Evolutionary conservation across 768 basidiomycete species (phyloP).

Genomic region (Leccinellum albellum): DNA sequence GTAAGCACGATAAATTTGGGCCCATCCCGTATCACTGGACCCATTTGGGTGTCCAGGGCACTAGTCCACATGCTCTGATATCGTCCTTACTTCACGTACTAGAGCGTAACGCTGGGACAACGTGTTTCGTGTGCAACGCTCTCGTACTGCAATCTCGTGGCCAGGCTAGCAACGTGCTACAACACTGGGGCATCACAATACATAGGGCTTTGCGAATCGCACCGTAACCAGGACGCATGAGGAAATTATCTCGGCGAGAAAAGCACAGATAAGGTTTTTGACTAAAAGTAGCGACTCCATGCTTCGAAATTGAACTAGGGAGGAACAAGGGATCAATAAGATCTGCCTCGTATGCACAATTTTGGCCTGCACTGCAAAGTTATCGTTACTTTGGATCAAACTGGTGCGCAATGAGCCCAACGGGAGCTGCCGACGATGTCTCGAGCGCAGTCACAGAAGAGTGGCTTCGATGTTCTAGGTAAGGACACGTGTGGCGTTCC

Average conservation of each 20-base stretch:
- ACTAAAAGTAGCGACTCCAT: slow-evolving; percentile 23
- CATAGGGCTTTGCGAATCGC: slow-evolving; percentile 11
- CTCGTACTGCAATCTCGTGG: slow-evolving; percentile 6
- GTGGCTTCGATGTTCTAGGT: neutral
- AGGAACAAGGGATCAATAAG: slow-evolving; percentile 16
- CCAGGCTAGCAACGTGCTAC: slow-evolving; percentile 3
- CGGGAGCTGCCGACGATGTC: neutral
- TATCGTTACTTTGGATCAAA: neutral
- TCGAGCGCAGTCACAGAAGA: neutral
- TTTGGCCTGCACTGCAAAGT: slow-evolving; percentile 3
- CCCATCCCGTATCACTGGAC: neutral
- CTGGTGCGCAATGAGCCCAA: neutral
- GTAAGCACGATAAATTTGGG: slow-evolving; percentile 1
- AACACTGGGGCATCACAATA: slow-evolving; percentile 15
- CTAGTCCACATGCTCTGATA: neutral
- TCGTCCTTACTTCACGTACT: slow-evolving; percentile 1
- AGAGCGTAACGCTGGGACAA: slow-evolving; percentile 1
- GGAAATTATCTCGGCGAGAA: slow-evolving; percentile 17
- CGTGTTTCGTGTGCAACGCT: slow-evolving; percentile 14
- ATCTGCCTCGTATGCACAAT: slow-evolving; percentile 14
- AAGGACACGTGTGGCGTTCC: neutral
- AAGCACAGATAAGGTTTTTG: slow-evolving; percentile 27
- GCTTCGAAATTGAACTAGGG: slow-evolving; percentile 23
- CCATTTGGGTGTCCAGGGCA: neutral
- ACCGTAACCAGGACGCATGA: slow-evolving; percentile 19